Conservation (phyloP, 441 rosid genomes). For the Gossypium davidsonii region DNA sequence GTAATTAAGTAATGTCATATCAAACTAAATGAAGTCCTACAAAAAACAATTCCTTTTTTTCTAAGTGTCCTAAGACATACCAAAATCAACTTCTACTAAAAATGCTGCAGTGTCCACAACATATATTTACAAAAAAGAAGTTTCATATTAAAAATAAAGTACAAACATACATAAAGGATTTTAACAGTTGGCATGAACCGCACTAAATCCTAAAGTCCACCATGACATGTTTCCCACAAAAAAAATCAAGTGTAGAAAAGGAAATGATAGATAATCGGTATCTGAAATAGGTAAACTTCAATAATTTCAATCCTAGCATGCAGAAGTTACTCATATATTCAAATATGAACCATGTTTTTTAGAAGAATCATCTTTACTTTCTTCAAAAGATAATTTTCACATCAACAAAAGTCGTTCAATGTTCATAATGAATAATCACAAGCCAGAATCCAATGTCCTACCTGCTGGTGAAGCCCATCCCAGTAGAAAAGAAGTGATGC, state of each 20-base stretch:
- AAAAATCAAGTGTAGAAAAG: neutral
- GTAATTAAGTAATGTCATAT: too few species aligned
- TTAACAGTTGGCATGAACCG: neutral
- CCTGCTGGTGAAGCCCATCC: constrained; percentile 86
- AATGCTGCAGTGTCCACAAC: too few species aligned
- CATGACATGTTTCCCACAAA: neutral
- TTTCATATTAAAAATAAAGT: neutral
- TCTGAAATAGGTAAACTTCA: neutral
- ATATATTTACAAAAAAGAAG: neutral
- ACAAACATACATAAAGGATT: neutral
- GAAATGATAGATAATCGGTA: neutral
- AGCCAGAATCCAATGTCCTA: constrained; percentile 17
- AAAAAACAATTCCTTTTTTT: too few species aligned
- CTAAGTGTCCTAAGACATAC: too few species aligned
- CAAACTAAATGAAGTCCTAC: too few species aligned
- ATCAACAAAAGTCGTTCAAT: constrained; percentile 3
- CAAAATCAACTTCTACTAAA: too few species aligned
- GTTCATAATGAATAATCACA: neutral
- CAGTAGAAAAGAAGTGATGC: constrained; percentile 88
- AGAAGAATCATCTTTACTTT: neutral
- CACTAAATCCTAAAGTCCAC: neutral
- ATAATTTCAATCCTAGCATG: neutral
- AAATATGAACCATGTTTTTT: neutral
- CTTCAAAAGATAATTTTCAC: neutral
- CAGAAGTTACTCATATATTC: neutral